phyloP scores from a whole-genome alignment of 306 rosid species.

The Malus domestica region ASM211411v1 NC_041790.1:9939001-9939500 shows the following conservation, averaged over 20 bases:
- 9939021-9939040: slow-evolving; percentile 79
- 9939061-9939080: slow-evolving; percentile 85
- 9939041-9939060: slow-evolving; percentile 93
- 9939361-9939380: background rate
- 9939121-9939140: background rate
- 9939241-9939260: background rate
- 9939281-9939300: background rate
- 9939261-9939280: background rate
- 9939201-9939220: background rate
- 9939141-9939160: background rate
- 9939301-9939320: background rate
- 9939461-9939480: slow-evolving; percentile 52
- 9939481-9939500: slow-evolving; percentile 61
- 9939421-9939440: slow-evolving; percentile 83
- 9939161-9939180: background rate
- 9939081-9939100: slow-evolving; percentile 60
- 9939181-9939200: background rate
- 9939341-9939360: background rate
- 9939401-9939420: slow-evolving; percentile 1
- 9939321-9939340: background rate
- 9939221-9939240: background rate
- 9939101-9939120: background rate
- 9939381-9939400: background rate
- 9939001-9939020: slow-evolving; percentile 45
- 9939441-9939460: slow-evolving; percentile 66